Base-by-base conservation (phyloP, 2,329 filamentous ascomycete genomes). In the Pseudogymnoascus sp. region DNA sequence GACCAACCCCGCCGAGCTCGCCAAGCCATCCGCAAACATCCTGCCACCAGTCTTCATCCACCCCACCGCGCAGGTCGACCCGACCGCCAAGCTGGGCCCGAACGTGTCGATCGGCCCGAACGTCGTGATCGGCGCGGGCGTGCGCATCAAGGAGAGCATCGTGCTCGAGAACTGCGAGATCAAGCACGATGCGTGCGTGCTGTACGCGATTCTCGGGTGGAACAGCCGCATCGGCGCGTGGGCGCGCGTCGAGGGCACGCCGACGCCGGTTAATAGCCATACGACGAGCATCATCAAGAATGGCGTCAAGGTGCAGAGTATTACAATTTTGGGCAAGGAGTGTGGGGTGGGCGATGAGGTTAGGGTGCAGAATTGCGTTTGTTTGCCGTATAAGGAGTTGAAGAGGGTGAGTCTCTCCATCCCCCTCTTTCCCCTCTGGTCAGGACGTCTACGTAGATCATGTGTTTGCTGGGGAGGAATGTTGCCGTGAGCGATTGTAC, bases 131-230 rank as follows among this genome's bases (percentile, higher is more conserved):
- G 93, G 92, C 41, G 86, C 93, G 10, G 94, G 94, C 69, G 92
- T 86, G 21, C 90, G 94, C 73, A 83, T 97, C 76, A 97, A 97
- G 83, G 94, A 99, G 77, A 88, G 92, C 3, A 94, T 99, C 69
- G 92, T 99, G 6, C 84, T 97, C 21, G 94, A 97, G 77, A 93
- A 97, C 73, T 86, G 87, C 0, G 93, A 97, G 78, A 90, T 99
- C 78, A 96, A 92, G 81, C 94, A 97, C 75, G 94, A 97, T 73
- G 91, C 94, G 11, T 97, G 93, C 72, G 86, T 99, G 52, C 81
- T 97, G 70, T 96, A 97, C 80, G 89, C 91, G 3, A 97, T 99
- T 70, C 92, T 99, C 69, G 94, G 94, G 63, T 97, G 94, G 94
- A 90, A 89, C 77, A 95, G 92, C 80, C 90, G 91, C 66, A 87